Evolutionary conservation across 257 asterid genomes (phyloP).

Genomic region (Nicotiana obtusifolia): DNA sequence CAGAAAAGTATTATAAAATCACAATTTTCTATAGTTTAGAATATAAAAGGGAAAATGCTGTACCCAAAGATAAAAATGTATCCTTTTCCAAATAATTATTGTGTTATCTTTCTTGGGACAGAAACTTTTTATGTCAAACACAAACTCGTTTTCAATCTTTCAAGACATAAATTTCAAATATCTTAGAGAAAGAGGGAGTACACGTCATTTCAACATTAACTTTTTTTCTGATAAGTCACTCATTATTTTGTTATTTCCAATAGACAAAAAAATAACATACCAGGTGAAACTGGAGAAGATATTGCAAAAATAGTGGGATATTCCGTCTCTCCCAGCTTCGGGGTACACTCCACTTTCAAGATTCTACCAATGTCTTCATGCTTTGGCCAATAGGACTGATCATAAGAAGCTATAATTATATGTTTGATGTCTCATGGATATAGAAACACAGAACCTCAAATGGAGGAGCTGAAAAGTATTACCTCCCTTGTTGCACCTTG

Average conservation of each 20-base stretch:
- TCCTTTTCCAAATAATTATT: background rate
- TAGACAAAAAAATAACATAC: constrained; percentile 33
- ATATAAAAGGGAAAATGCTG: background rate
- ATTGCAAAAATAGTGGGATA: constrained; percentile 70
- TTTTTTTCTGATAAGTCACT: background rate
- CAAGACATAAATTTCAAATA: background rate
- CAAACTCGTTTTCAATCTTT: background rate
- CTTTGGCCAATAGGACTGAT: constrained; percentile 77
- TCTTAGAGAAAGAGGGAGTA: background rate
- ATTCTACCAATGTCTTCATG: constrained; percentile 61
- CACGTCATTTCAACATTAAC: background rate
- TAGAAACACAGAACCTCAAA: constrained; percentile 8
- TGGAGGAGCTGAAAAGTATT: constrained; percentile 18
- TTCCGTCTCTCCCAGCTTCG: constrained; percentile 58
- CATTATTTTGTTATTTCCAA: background rate
- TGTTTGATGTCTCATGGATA: background rate
- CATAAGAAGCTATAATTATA: background rate
- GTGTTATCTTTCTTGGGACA: background rate
- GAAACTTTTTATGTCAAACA: background rate
- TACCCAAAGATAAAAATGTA: background rate
- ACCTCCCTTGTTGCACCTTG: constrained; percentile 80
- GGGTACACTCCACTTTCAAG: constrained; percentile 87
- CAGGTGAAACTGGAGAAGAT: constrained; percentile 82
- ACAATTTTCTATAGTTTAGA: background rate
- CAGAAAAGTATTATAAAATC: background rate